Conservation (phyloP, 1,284 basidiomycete genomes). For the Malassezia psittaci region DNA sequence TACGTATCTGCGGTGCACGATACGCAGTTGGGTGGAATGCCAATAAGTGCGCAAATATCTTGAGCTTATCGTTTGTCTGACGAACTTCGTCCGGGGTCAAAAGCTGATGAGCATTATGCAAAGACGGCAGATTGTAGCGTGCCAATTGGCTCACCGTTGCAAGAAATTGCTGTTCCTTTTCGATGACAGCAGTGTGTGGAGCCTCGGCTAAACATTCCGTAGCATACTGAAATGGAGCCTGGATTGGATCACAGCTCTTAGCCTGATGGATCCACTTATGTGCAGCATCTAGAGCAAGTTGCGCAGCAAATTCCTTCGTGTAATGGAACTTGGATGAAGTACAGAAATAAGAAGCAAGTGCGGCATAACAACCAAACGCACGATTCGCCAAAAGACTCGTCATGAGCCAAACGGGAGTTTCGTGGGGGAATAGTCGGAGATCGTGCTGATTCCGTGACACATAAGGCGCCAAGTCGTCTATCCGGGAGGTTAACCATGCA, state of each 20-base stretch:
- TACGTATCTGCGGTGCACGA: constrained; percentile 6
- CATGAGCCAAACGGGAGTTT: not conserved
- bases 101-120: not conserved
- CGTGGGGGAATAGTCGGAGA: not conserved
- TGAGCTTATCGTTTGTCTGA: constrained; percentile 3
- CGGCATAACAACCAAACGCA: not conserved
- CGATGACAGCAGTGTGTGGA: constrained; percentile 2
- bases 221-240: constrained; percentile 7
- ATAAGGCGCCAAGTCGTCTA: constrained; percentile 6
- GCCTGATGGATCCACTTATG: constrained; percentile 8
- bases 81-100: constrained; percentile 11
- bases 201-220: constrained; percentile 3
- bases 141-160: constrained; percentile 2
- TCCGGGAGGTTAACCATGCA: not conserved
- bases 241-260: constrained; percentile 8
- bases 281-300: constrained; percentile 6
- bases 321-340: not conserved
- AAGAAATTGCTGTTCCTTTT: not conserved
- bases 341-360: not conserved
- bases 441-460: not conserved
- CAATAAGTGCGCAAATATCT: constrained; percentile 9
- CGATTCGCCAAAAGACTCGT: not conserved
- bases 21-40: constrained; percentile 9
- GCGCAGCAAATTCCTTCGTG: not conserved
- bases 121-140: not conserved